Evolutionary conservation across 2,329 filamentous ascomycete genomes (phyloP), one percentile per base, ranked within the genome.

Genomic region (Dactylellina cionopaga): DNA sequence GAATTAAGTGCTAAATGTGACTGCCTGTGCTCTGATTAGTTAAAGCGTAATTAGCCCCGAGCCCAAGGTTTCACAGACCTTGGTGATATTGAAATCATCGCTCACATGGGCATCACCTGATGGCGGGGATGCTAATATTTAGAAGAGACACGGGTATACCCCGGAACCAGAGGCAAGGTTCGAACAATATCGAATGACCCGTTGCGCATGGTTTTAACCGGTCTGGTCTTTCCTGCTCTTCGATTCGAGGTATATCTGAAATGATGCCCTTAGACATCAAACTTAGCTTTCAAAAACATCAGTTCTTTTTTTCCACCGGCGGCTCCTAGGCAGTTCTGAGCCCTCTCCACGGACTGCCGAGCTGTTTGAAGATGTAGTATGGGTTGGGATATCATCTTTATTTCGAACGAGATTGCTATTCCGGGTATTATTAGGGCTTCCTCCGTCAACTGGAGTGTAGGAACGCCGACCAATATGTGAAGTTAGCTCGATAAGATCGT

Each of bases 401-500:
- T 29, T 31, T n/a, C 27, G 22, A 17, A 10, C 9, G 3, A 29
- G 17, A n/a, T 33, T 43, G 5, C 4, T 11, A 10, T 47, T 52
- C 9, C 15, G 52, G 4, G 17, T 25, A 35, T 13, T 43, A n/a
- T 19, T n/a, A 25, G 27, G 51, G 7, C 4, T 5, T 3, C 35
- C 35, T 22, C 31, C 60, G 7, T 37, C 15, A 24, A 65, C 52
- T 13, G 44, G 31, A 6, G n/a, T 5, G 19, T 54, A 29, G 9
- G 59, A 19, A 13, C 44, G 68, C 2, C 46, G 29, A 11, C 51
- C 54, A n/a, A 72, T 60, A n/a, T 72, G 68, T 31, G 68, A 72
- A 2, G 69, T 74, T 13, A 74, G 63, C 35, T 74, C 69, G n/a
- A 74, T 74, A 10, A 74, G 24, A 19, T 74, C 69, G 29, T 11